phyloP scores from a whole-genome alignment of 2,329 filamentous ascomycete species.

The Sarocladiaceae sp. region DNA sequence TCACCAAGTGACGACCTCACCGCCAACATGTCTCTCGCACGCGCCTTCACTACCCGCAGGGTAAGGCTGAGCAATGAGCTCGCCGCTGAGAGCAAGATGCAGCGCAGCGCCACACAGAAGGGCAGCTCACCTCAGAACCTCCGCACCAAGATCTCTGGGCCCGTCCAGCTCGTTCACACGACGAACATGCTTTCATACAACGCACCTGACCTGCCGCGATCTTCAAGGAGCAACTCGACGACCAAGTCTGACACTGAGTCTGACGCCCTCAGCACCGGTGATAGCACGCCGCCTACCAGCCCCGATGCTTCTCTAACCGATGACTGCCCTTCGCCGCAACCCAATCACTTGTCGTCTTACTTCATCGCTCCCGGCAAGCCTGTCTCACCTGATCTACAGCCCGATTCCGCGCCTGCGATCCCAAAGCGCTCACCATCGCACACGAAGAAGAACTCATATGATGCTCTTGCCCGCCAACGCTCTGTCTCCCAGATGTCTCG shows the following conservation, averaged over 20 bases:
- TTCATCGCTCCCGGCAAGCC: constrained; percentile 49
- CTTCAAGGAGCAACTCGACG: constrained; percentile 41
- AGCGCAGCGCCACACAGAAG: constrained; percentile 47
- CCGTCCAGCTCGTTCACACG: constrained; percentile 81
- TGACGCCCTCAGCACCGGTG: constrained; percentile 44
- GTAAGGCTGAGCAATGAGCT: constrained; percentile 44
- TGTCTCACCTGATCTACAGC: constrained; percentile 34
- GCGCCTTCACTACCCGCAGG: constrained; percentile 67
- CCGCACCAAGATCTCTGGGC: constrained; percentile 75
- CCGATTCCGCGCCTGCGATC: constrained; percentile 53
- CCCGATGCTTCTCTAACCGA: constrained; percentile 52
- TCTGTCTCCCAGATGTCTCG: constrained; percentile 56
- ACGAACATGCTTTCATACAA: constrained; percentile 97
- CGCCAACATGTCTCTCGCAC: constrained; percentile 49
- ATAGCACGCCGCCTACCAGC: constrained; percentile 59
- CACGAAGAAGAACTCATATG: constrained; percentile 76
- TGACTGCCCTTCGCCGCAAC: constrained; percentile 46
- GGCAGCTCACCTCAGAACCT: constrained; percentile 34
- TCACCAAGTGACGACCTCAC: constrained; percentile 7
- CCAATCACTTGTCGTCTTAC: constrained; percentile 63
- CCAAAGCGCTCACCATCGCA: constrained; percentile 78
- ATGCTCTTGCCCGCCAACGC: constrained; percentile 61
- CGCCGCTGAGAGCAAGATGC: constrained; percentile 31
- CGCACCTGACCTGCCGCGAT: constrained; percentile 69
- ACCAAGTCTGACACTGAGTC: constrained; percentile 65